Evolutionary conservation across 2,329 filamentous ascomycete genomes (phyloP).

Genomic region (Penicillium sp.): DNA sequence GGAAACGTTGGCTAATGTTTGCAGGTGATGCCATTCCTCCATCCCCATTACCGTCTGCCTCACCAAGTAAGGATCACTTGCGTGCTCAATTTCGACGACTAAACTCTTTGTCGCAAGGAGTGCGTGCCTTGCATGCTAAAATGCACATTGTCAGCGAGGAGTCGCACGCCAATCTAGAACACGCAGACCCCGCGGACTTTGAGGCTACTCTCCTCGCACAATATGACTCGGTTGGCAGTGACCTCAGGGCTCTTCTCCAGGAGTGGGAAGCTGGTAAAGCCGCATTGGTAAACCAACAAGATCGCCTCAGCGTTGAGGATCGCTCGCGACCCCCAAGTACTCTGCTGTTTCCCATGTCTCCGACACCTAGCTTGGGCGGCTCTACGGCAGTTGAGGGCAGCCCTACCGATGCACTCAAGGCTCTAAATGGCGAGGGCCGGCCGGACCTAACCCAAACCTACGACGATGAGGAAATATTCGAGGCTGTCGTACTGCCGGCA

Average conservation of each 20-base stretch:
- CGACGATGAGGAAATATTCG: constrained; percentile 77
- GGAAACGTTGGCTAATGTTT: constrained; percentile 15
- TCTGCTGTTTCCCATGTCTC: constrained; percentile 43
- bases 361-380: constrained; percentile 48
- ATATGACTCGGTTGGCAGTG: constrained; percentile 90
- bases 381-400: constrained; percentile 54
- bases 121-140: constrained; percentile 89
- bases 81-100: constrained; percentile 85
- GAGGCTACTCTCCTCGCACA: constrained; percentile 78
- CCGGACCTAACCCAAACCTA: constrained; percentile 31
- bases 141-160: constrained; percentile 89
- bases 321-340: constrained; percentile 56
- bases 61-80: constrained; percentile 77
- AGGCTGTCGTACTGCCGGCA: constrained; percentile 76
- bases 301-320: constrained; percentile 68
- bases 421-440: constrained; percentile 69
- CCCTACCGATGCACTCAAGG: constrained; percentile 69
- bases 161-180: constrained; percentile 74
- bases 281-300: constrained; percentile 77
- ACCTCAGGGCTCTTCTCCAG: constrained; percentile 74
- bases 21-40: constrained; percentile 48
- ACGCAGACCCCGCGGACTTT: constrained; percentile 67
- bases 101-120: constrained; percentile 82
- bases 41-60: constrained; percentile 62
- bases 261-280: constrained; percentile 87